Percentiles rank a stretch among this genome's conserved stretches.
Conservation (phyloP, 257 asterid species). For the Scutellaria galericulata region DNA sequence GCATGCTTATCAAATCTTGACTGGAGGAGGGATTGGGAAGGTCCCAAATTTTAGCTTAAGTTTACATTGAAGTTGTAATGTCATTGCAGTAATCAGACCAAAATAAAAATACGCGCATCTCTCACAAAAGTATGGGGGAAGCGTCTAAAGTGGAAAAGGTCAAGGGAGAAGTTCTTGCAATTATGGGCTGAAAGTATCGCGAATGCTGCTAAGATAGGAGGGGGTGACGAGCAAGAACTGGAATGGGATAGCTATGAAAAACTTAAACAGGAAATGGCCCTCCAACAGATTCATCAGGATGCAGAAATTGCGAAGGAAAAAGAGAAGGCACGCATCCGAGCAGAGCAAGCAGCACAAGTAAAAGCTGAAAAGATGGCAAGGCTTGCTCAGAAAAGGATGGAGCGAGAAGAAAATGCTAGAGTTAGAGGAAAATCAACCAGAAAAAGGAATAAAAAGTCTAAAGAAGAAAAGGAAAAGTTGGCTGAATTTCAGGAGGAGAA, state of each 20-base stretch:
- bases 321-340: conserved; percentile 49
- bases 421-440: conserved; percentile 41
- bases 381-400: conserved; percentile 59
- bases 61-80: conserved; percentile 3
- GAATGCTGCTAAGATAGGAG: conserved; percentile 76
- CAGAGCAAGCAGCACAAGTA: conserved; percentile 57
- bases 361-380: conserved; percentile 57
- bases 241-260: conserved; percentile 87
- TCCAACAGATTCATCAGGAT: conserved; percentile 45
- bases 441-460: conserved; percentile 53
- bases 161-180: conserved; percentile 61
- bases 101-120: conserved; percentile 61
- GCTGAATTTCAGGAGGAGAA: conserved; percentile 61
- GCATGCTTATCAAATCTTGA: background rate
- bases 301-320: conserved; percentile 63
- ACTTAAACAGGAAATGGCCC: conserved; percentile 57
- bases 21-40: background rate
- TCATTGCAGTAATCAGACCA: conserved; percentile 69
- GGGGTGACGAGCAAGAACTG: conserved; percentile 68
- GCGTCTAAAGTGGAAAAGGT: conserved; percentile 78
- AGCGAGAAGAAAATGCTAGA: conserved; percentile 55
- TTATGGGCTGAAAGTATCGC: conserved; percentile 83
- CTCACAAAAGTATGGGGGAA: conserved; percentile 64
- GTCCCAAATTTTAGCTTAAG: conserved; percentile 3
- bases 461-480: conserved; percentile 70